Evolutionary conservation across 805 yeast genomes (phyloP), one percentile per base, ranked within the genome.

Genomic region (Saccharomycopsis sp.): DNA sequence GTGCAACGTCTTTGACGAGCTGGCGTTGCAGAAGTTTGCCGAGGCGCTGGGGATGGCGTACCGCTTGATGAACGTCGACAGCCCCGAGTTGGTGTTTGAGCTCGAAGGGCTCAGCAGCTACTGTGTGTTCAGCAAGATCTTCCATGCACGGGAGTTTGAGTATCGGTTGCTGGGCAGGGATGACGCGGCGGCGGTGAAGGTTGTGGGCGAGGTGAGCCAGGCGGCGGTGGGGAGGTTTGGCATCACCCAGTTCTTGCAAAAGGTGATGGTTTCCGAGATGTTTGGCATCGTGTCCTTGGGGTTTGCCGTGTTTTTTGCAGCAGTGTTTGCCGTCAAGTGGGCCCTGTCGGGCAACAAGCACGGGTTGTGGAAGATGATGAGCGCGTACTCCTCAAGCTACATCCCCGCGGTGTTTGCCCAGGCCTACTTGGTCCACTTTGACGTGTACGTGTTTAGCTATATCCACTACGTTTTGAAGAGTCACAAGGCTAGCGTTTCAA

Each of bases 401-500:
- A 41, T 41, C 19, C 42, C 44, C 18, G 16, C 18, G 17, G 30
- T 41, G 12, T 41, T 41, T 37, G 17, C 27, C 12, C 42, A 36
- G 30, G 17, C 35, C 16, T 41, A 41, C 21, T 30, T 41, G 30
- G 22, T 36, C 15, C 20, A 27, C 19, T 41, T 36, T 18, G 44
- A 36, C 19, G 30, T 20, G 2, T 17, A 38, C 36, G 26, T 41
- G n/a, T 38, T 41, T 35, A 41, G 30, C 17, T 35, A 36, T 19
- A 3, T 41, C 10, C 44, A 41, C 21, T 38, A 27, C 17, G n/a
- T 41, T 16, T 21, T 26, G 4, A 18, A 26, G 21, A 41, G 35
- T 30, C 34, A 30, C 29, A 27, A 27, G n/a, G 13, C 30, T 18
- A 18, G 6, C 8, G 2, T 35, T 21, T 5, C 21, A 12, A n/a